Evolutionary conservation across 1,139 yeast species (phyloP).

Genomic region (Geotrichum histeridarum): DNA sequence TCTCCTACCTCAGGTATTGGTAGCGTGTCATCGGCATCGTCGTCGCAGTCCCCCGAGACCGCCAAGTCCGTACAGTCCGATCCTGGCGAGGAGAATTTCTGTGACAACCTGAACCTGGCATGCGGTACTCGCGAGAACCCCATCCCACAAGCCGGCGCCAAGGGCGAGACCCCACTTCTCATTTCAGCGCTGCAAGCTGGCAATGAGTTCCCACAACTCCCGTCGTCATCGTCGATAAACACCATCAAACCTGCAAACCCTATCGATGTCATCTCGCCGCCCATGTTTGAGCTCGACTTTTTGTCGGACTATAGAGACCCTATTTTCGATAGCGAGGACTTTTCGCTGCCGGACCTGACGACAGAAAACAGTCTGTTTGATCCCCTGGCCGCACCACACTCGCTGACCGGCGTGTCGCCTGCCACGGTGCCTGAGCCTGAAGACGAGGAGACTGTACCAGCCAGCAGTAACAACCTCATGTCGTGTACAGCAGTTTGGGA

Average conservation of each 20-base stretch:
- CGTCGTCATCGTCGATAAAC: background rate
- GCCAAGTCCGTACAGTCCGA: conserved; percentile 16
- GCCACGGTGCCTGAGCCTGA: conserved; percentile 33
- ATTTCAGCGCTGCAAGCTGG: conserved; percentile 23
- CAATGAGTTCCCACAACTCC: background rate
- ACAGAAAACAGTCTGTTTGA: conserved; percentile 70
- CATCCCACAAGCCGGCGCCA: conserved; percentile 45
- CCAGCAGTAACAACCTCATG: conserved; percentile 41
- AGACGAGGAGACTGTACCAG: conserved; percentile 34
- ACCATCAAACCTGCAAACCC: conserved; percentile 1
- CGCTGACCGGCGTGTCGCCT: conserved; percentile 31
- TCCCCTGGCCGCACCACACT: conserved; percentile 41
- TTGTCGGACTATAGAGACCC: conserved; percentile 37
- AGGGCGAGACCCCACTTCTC: conserved; percentile 21
- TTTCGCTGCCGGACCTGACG: conserved; percentile 36
- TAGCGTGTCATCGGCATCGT: conserved; percentile 9
- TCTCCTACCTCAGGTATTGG: conserved; percentile 5
- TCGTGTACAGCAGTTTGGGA: conserved; percentile 95
- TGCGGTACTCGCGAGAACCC: conserved; percentile 67
- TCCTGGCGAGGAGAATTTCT: conserved; percentile 51
- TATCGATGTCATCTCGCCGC: conserved; percentile 24
- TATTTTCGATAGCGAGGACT: conserved; percentile 33
- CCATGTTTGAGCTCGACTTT: conserved; percentile 33
- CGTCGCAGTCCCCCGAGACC: background rate
- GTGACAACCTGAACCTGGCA: conserved; percentile 67